phyloP scores from a whole-genome alignment of 305 asterid species.

The Withania somnifera region DNA sequence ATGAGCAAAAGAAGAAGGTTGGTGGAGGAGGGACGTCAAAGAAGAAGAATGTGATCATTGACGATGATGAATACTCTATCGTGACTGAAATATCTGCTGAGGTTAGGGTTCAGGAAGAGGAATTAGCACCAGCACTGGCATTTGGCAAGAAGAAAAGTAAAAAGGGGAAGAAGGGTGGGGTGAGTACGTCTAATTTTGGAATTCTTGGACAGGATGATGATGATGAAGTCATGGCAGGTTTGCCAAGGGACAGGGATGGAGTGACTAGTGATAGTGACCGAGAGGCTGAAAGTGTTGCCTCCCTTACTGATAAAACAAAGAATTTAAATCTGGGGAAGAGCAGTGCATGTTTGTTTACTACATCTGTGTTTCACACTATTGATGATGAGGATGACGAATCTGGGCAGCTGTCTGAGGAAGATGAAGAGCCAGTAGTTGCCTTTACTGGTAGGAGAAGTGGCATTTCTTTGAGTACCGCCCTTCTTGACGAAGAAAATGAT shows the following conservation, averaged over 20 bases:
- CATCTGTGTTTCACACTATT: conserved; percentile 12
- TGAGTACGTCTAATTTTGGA: not conserved
- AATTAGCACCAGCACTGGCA: conserved; percentile 19
- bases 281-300: not conserved
- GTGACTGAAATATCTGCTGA: conserved; percentile 58
- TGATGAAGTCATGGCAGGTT: conserved; percentile 8
- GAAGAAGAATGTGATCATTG: conserved; percentile 51
- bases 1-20: conserved; percentile 3
- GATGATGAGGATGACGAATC: conserved; percentile 27
- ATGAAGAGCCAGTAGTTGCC: conserved; percentile 18
- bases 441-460: conserved; percentile 22
- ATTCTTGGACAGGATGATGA: conserved; percentile 28
- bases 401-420: conserved; percentile 12
- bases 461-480: conserved; percentile 17
- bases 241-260: conserved; percentile 8
- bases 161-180: conserved; percentile 38
- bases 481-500: conserved; percentile 41
- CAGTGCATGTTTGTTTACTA: conserved; percentile 12
- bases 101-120: conserved; percentile 39
- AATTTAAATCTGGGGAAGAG: conserved; percentile 16
- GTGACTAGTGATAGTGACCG: conserved; percentile 6
- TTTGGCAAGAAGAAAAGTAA: conserved; percentile 57
- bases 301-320: conserved; percentile 17
- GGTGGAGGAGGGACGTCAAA: conserved; percentile 60
- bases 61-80: conserved; percentile 61